Conservation (phyloP, 306 rosid species). For the Echinosophora koreensis region DNA sequence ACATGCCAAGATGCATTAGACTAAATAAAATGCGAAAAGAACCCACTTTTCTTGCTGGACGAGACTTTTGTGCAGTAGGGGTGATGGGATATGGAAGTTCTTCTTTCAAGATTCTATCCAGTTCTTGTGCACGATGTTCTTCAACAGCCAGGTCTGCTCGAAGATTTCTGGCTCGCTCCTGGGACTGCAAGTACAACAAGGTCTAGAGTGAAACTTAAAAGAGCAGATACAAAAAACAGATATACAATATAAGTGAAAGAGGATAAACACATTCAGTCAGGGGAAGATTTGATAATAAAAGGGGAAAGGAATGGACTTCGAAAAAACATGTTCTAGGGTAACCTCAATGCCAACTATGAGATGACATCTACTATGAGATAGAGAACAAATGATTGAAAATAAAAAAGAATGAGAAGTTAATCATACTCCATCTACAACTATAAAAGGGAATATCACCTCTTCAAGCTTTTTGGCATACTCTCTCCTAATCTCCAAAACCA, state of each 20-base stretch:
- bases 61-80: conserved; percentile 70
- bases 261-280: background rate
- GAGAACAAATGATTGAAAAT: background rate
- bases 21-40: conserved; percentile 28
- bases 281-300: background rate
- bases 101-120: conserved; percentile 89
- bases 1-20: conserved; percentile 11
- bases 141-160: conserved; percentile 88
- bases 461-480: conserved; percentile 87
- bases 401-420: conserved; percentile 5
- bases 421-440: conserved; percentile 38
- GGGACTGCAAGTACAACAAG: conserved; percentile 69
- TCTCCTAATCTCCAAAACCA: conserved; percentile 77
- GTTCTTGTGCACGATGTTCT: conserved; percentile 83
- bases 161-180: conserved; percentile 82
- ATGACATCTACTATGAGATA: conserved; percentile 33
- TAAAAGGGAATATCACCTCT: conserved; percentile 63
- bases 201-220: conserved; percentile 14
- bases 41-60: conserved; percentile 73
- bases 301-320: conserved; percentile 21
- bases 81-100: conserved; percentile 84
- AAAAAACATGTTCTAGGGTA: conserved; percentile 1
- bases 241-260: background rate
- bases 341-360: conserved; percentile 27
- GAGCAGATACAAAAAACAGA: conserved; percentile 29